Conservation (phyloP, 2,329 filamentous ascomycete species). For the Talaromyces rugulosus region DNA sequence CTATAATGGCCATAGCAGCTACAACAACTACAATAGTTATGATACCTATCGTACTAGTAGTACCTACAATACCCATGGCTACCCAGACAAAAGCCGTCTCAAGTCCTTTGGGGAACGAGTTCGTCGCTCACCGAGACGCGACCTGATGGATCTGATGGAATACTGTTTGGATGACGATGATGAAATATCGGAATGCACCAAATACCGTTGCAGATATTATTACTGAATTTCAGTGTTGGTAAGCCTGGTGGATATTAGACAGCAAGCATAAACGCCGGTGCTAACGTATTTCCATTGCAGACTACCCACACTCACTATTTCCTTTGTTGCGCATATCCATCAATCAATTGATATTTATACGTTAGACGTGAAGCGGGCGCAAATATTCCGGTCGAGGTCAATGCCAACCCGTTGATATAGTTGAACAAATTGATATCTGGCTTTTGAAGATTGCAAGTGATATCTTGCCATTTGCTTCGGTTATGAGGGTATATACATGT, state of each 20-base stretch:
- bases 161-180: neutral
- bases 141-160: neutral
- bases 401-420: neutral
- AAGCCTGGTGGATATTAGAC: neutral
- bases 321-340: neutral
- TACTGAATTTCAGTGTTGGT: neutral
- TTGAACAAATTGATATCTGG: neutral
- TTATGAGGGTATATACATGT: neutral
- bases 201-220: neutral
- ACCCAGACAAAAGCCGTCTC: neutral
- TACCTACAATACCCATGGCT: neutral
- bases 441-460: neutral
- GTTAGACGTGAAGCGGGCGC: neutral
- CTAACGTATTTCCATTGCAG: neutral
- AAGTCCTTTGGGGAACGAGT: neutral
- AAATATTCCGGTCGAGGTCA: neutral
- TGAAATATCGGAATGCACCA: neutral
- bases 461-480: neutral
- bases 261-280: neutral
- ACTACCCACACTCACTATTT: neutral
- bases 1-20: neutral
- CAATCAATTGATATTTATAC: neutral
- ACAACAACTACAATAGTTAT: neutral
- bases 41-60: neutral
- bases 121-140: neutral